Conservation (phyloP, 345 rosid genomes). For the Syzygium aqueum region DNA sequence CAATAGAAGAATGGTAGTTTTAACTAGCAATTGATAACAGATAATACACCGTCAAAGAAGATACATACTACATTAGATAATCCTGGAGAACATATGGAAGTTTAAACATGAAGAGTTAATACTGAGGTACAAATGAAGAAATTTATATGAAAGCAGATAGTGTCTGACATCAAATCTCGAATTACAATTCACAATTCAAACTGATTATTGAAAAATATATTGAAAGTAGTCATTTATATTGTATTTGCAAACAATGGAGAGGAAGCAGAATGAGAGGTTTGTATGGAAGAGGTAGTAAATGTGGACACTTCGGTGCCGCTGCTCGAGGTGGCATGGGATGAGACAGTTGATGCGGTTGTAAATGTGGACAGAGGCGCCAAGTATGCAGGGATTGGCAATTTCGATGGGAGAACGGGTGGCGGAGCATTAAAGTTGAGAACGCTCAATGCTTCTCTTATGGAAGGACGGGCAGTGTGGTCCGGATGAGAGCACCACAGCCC, state of each 20-base stretch:
- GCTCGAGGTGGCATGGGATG: neutral
- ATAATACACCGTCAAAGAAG: neutral
- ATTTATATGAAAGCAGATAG: neutral
- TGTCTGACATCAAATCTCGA: neutral
- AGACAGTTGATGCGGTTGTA: neutral
- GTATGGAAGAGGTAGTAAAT: neutral
- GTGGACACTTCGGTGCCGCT: neutral
- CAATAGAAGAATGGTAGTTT: neutral
- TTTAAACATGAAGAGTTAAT: neutral
- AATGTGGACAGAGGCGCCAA: neutral
- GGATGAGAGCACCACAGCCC: neutral
- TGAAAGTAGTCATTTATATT: neutral
- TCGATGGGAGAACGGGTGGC: neutral
- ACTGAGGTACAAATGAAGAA: neutral
- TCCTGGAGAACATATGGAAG: neutral
- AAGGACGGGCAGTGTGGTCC: neutral
- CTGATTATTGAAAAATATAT: neutral
- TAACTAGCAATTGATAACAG: neutral
- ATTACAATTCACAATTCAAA: neutral
- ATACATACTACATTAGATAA: neutral
- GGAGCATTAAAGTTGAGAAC: neutral
- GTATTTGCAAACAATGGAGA: neutral
- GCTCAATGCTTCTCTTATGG: neutral
- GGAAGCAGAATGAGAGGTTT: neutral
- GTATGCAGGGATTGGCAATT: neutral